Evolutionary conservation across 441 rosid species (phyloP), one percentile per base, ranked within the genome.

Genomic region (Pelargonium citronellum): DNA sequence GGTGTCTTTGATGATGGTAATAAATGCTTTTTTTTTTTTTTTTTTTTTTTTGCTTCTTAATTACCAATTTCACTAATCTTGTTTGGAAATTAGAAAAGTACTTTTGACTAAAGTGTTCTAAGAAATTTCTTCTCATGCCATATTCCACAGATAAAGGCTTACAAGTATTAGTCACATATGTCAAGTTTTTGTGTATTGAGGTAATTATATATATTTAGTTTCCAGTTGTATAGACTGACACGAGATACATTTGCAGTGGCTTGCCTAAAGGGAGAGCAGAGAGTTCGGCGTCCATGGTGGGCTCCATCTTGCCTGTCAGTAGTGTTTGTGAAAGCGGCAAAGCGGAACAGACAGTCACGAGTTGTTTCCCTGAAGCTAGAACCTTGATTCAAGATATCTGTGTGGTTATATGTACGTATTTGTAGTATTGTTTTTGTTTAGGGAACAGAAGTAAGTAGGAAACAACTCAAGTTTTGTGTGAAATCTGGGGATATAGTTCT

Each of bases 211-310:
- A 55, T 63, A 39, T 51, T 51, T 55, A 5, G 37, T 63, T 0
- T 57, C 15, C 15, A 7, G 24, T 41, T 62, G 39, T 62, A 60
- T 39, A 39, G 19, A 7, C 77, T 78, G 75, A 75, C 55, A 41
- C 47, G 19, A 57, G 51, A 66, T 17, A n/a, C 8, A 22, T 49
- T 67, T 70, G 27, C 84, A 92, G 97, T 95, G 84, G 99, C 99
- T 70, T 95, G 98, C 82, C 82, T 95, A 79, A 92, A 95, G 80
- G 99, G 99, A 39, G 99, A 95, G 71, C 99, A 95, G 77, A 90
- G 89, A 72, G 95, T 95, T 67, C 89, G 93, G 70, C 81, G 93
- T 66, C 99, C 98, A 63, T 92, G 99, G 98, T 95, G 98, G 99
- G 99, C 96, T 24, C 98, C 96, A 0, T 85, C 98, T 4, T 95